Evolutionary conservation across 2,329 filamentous ascomycete species (phyloP).

Genomic region (Chaetothyriales sp.): DNA sequence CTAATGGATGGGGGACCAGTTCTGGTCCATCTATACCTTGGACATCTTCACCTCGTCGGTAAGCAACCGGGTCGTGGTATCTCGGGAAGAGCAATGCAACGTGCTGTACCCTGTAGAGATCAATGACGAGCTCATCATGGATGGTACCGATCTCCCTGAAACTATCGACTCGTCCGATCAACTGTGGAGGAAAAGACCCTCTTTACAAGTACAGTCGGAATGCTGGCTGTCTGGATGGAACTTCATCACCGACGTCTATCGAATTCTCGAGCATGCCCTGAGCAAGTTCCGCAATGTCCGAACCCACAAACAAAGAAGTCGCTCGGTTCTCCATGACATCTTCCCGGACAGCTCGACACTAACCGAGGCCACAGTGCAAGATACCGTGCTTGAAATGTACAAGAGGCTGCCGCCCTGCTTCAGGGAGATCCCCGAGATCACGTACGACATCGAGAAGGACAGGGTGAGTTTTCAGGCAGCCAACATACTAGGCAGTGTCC

Average conservation of each 20-base stretch:
- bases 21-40: conserved; percentile 44
- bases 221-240: conserved; percentile 43
- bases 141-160: not conserved
- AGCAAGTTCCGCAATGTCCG: conserved; percentile 6
- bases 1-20: conserved; percentile 19
- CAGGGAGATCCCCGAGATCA: conserved; percentile 11
- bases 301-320: conserved; percentile 1
- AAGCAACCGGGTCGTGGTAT: conserved; percentile 34
- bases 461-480: conserved; percentile 36
- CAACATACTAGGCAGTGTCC: conserved; percentile 35
- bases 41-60: conserved; percentile 41
- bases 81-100: conserved; percentile 31
- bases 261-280: conserved; percentile 38
- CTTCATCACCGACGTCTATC: conserved; percentile 42
- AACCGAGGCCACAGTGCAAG: conserved; percentile 7
- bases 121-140: conserved; percentile 32
- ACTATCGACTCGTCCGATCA: too few relatives aligned
- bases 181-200: too few relatives aligned
- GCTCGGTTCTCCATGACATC: conserved; percentile 9
- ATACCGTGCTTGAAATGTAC: conserved; percentile 10
- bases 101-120: conserved; percentile 35
- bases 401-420: conserved; percentile 12
- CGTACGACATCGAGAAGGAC: conserved; percentile 31
- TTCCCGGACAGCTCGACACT: conserved; percentile 6
- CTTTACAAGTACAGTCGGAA: conserved; percentile 9